These are phyloP conservation scores for Scenedesmus sp. DNA, from an alignment of 163 green algal genomes.

Conservation along the genomic window DNA sequence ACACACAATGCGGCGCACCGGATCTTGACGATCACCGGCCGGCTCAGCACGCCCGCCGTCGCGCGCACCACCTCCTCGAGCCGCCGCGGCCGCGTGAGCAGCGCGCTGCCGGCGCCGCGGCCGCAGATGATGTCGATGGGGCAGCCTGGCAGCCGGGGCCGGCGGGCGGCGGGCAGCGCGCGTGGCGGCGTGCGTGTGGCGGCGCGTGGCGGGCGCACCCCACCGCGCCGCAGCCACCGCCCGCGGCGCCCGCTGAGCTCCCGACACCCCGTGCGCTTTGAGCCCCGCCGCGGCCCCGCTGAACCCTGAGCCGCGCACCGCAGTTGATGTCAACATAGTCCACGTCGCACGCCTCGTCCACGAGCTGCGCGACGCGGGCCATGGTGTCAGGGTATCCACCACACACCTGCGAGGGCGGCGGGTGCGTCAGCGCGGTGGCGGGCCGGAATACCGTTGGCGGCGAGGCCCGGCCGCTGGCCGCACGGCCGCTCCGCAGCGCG, in stretches of 20 bases:
- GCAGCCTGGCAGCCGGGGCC: too few species aligned
- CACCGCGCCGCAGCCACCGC: too few species aligned
- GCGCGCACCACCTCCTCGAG: conserved; percentile 78
- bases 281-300: too few species aligned
- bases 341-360: conserved; percentile 60
- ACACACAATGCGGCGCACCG: conserved; percentile 49
- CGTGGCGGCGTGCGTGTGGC: too few species aligned
- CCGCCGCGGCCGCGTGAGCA: conserved; percentile 76
- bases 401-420: conserved; percentile 73
- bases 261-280: too few species aligned
- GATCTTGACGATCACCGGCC: conserved; percentile 93
- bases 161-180: too few species aligned
- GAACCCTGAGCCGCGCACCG: conserved; percentile 50
- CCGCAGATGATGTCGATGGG: conserved; percentile 90
- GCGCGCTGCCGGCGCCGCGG: conserved; percentile 80
- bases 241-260: too few species aligned
- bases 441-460: too few species aligned
- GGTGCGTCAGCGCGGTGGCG: too few species aligned
- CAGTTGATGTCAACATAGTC: conserved; percentile 96
- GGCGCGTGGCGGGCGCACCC: too few species aligned
- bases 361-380: conserved; percentile 64
- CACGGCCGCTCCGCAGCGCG: too few species aligned
- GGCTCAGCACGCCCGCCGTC: conserved; percentile 60
- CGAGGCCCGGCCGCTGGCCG: too few species aligned
- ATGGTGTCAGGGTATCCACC: conserved; percentile 88